phyloP scores from a whole-genome alignment of 1,284 basidiomycete genomes.

The Papiliotrema fonsecae region DNA sequence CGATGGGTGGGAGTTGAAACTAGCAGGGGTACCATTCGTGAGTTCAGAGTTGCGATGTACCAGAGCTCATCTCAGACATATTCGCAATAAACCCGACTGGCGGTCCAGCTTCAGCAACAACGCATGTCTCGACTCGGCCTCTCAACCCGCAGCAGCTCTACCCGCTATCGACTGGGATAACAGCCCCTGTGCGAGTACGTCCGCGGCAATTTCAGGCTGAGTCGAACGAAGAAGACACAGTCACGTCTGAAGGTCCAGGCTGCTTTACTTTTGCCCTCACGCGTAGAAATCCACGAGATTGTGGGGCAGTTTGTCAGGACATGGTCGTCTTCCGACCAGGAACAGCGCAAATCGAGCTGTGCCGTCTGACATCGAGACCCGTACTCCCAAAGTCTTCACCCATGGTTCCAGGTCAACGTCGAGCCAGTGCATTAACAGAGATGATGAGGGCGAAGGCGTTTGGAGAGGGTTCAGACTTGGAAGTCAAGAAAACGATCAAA shows the following conservation, averaged over 20 bases:
- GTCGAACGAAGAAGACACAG: neutral
- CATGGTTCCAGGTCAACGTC: constrained; percentile 2
- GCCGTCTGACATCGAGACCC: constrained; percentile 14
- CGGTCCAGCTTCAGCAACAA: constrained; percentile 60
- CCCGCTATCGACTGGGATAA: constrained; percentile 55
- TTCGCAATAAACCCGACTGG: constrained; percentile 73
- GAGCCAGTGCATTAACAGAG: constrained; percentile 38
- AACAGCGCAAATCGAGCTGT: constrained; percentile 22
- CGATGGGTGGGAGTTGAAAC: constrained; percentile 67
- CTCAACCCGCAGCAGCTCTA: constrained; percentile 56
- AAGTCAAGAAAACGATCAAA: constrained; percentile 55
- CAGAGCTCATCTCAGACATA: constrained; percentile 55
- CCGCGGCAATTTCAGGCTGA: neutral
- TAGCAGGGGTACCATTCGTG: constrained; percentile 49
- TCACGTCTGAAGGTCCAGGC: neutral
- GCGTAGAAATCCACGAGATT: constrained; percentile 15
- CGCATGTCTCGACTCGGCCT: constrained; percentile 60
- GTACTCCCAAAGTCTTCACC: neutral
- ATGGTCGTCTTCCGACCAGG: constrained; percentile 24
- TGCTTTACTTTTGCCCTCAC: constrained; percentile 15
- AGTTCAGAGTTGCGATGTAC: constrained; percentile 16
- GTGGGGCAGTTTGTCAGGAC: constrained; percentile 26
- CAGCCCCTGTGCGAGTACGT: constrained; percentile 58
- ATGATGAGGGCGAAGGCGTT: constrained; percentile 37
- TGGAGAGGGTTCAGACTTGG: constrained; percentile 48